Conservation (phyloP, 768 basidiomycete species). For the Suillus luteus region DNA sequence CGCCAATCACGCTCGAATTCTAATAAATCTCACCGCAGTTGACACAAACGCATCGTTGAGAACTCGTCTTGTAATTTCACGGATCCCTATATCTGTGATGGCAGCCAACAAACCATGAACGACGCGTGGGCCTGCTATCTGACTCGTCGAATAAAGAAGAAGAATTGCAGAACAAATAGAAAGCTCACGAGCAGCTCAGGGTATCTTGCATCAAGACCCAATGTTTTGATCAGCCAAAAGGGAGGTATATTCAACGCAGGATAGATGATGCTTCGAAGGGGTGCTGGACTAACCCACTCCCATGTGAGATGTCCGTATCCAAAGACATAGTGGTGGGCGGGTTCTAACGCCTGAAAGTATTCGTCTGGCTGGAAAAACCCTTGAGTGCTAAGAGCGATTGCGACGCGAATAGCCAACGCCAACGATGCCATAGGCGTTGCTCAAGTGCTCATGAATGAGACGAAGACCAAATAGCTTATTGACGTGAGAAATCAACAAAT, state of each 20-base stretch:
- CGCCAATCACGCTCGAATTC: neutral
- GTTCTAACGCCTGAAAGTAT: slow-evolving; percentile 92
- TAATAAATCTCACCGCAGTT: slow-evolving; percentile 56
- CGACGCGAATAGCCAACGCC: slow-evolving; percentile 44
- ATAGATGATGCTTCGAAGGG: slow-evolving; percentile 81
- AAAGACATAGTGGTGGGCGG: slow-evolving; percentile 85
- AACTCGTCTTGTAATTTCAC: slow-evolving; percentile 56
- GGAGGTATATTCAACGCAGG: slow-evolving; percentile 79
- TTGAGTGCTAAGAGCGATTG: slow-evolving; percentile 66
- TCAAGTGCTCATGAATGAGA: neutral
- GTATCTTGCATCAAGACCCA: slow-evolving; percentile 49
- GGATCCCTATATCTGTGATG: slow-evolving; percentile 75
- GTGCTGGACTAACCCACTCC: slow-evolving; percentile 82
- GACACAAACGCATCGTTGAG: slow-evolving; percentile 59
- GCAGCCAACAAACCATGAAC: slow-evolving; percentile 79
- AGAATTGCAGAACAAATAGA: neutral
- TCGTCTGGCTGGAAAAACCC: slow-evolving; percentile 98
- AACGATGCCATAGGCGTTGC: neutral
- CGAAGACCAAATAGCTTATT: neutral
- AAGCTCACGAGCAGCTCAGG: slow-evolving; percentile 63
- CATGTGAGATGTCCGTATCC: slow-evolving; percentile 93
- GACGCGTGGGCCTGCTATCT: slow-evolving; percentile 77
- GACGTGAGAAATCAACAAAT: neutral
- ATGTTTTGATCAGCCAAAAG: slow-evolving; percentile 67
- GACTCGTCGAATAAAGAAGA: slow-evolving; percentile 12